A percentile compares a stretch with the other conserved stretches of the same genome.
Conservation (phyloP, 345 rosid species). For the Murraya paniculata region DNA sequence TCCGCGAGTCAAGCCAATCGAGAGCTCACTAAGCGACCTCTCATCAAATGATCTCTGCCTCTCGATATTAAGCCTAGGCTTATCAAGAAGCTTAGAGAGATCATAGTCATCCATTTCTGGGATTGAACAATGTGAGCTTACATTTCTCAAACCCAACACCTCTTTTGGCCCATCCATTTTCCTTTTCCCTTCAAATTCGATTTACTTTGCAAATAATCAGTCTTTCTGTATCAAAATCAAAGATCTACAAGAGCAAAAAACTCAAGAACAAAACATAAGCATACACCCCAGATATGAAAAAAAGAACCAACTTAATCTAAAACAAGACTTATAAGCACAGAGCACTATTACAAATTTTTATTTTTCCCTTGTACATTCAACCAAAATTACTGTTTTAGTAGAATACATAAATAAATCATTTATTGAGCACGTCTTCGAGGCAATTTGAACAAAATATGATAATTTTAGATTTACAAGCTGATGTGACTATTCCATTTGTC, state of each 20-base stretch:
- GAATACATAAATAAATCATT: not conserved
- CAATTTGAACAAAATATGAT: not conserved
- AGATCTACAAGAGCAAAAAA: conserved; percentile 12
- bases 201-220: conserved; percentile 13
- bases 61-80: conserved; percentile 84
- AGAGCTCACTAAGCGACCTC: conserved; percentile 89
- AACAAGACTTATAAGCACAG: not conserved
- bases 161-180: conserved; percentile 61
- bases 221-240: not conserved
- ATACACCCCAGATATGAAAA: not conserved
- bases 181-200: conserved; percentile 23
- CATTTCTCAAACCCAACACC: conserved; percentile 56
- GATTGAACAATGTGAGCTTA: conserved; percentile 75
- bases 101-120: conserved; percentile 73
- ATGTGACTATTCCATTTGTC: not conserved
- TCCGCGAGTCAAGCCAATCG: conserved; percentile 55
- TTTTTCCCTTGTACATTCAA: not conserved
- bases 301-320: not conserved
- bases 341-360: not conserved
- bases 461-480: conserved; percentile 4
- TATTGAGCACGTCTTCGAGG: not conserved
- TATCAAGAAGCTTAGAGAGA: conserved; percentile 75
- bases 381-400: not conserved
- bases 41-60: conserved; percentile 91
- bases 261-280: not conserved